Base-by-base conservation (phyloP, 768 basidiomycete species). In the Rhodosporidiobolus sp. region DNA sequence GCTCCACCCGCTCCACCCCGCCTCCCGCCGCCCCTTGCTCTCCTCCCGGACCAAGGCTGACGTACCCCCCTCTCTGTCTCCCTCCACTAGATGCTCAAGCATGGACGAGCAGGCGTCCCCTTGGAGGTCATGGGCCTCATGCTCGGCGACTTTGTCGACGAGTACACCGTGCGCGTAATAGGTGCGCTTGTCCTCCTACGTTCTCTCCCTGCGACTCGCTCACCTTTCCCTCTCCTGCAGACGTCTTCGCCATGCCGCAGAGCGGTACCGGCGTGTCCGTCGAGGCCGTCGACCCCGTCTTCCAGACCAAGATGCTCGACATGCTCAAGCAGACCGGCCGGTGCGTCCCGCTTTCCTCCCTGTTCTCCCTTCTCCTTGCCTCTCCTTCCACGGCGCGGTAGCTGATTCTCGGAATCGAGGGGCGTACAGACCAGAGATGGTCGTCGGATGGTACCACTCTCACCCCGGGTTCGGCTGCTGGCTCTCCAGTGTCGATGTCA, bases 91-190 rank as follows among this genome's bases (percentile, higher is more conserved):
- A 99, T 99, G 96, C 84, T 99, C 72, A 99, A 99, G 82, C 96
- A 99, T 79, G 96, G 96, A 30, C 89, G 96, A 64, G 94, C 96
- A 52, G 96, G 95, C 70, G 96, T 99, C 35, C 96, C 96, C 16
- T 94, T 98, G 91, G 96, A 99, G 83, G 95, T 98, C 76, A 98
- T 99, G 95, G 91, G 92, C 72, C 87, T 94, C 50, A 94, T 97
- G 92, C 85, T 98, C 32, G 94, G 95, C 22, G 94, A 96, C 81
- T 98, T 98, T 77, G 92, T 98, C 58, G 96, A 99, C 84, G 96
- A 98, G 80, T 95, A 95, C 84, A 85, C 84, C 0, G 82, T 84
- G 56, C 63, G 70, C 62, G 74, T 76, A 34, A 76, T 70, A 58
- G 74, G 65, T 69, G 0, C 28, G 52, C 22, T 55, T 14, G 8